A percentile compares a stretch with the other conserved stretches of the same genome.
phyloP scores from a whole-genome alignment of 2,329 filamentous ascomycete genomes.

The Talaromyces sp. region DNA sequence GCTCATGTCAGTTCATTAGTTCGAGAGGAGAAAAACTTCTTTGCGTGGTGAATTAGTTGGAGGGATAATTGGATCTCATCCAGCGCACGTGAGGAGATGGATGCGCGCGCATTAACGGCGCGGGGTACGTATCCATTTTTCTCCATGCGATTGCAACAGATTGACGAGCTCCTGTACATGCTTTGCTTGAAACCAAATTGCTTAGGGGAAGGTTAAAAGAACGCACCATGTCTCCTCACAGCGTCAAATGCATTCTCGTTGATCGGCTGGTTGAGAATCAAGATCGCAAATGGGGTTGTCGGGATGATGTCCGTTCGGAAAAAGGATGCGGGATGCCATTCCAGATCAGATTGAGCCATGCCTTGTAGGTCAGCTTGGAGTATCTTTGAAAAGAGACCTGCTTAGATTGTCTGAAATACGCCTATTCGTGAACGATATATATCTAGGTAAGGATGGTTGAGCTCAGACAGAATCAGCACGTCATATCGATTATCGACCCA shows the following conservation, averaged over 20 bases:
- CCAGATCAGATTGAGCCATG: constrained; percentile 20
- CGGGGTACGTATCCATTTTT: constrained; percentile 9
- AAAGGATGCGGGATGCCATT: constrained; percentile 43
- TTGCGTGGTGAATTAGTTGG: not conserved
- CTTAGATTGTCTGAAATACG: too few species aligned
- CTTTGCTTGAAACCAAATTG: not conserved
- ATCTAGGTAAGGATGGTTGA: not conserved
- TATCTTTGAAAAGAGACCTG: too few species aligned
- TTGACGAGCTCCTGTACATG: not conserved
- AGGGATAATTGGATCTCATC: not conserved
- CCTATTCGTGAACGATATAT: not conserved
- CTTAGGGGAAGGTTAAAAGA: not conserved
- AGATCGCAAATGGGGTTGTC: constrained; percentile 45
- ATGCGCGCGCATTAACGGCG: not conserved
- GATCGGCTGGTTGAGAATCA: constrained; percentile 63
- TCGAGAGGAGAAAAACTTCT: not conserved
- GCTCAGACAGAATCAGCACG: not conserved
- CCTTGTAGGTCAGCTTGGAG: too few species aligned
- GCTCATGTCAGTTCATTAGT: not conserved
- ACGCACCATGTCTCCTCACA: constrained; percentile 36
- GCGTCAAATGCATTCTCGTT: constrained; percentile 40
- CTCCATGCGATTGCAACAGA: not conserved
- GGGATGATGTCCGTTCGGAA: constrained; percentile 29
- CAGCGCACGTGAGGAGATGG: constrained; percentile 3
- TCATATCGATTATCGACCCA: constrained; percentile 6